Base-by-base conservation (phyloP, 148 eudicot species). In the Amaranthus cruentus region DNA sequence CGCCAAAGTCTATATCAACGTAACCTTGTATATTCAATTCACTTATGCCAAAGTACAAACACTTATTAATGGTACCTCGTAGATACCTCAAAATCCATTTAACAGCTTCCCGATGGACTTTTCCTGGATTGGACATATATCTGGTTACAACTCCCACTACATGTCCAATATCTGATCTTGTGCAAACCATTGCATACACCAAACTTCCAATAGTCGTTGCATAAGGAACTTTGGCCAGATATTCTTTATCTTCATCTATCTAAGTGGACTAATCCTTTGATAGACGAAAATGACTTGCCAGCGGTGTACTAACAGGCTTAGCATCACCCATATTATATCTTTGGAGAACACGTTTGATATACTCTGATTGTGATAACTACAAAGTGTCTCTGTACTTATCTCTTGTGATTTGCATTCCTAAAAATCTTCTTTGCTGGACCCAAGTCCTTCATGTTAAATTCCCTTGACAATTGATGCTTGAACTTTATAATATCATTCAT, bases 191-290 rank as follows among this genome's bases (percentile, higher is more conserved):
- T 51, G 73, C 57, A 48, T 78, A 78, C 77, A 73, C 62, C 15
- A 82, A 46, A 46, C 73, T 79, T 14, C 83, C 83, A 18, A 79
- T 71, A 2, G 52, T 69, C 38, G 67, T 63, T 57, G 85, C 71
- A 63, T 79, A 83, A 2, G 71, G 75, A 47, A 76, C 68, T 15
- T 66, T 59, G 9, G 71, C 61, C 72, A 83, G 79, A 9, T 72
- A 47, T 4, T 55, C 72, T 42, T 53, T 55, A 46, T 79, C 82
- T 55, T 55, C 80, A 12, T 72, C 42, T 0, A 60, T 44, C 59
- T 62, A 7, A 61, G 80, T 74, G 8, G 59, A 47, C 51, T 68
- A 51, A 7, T 28, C 51, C 8, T 57, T 56, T n/a, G 72, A 68
- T 49, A 79, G 59, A 2, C 63, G 38, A 44, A 66, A 75, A 46